Evolutionary conservation across 2,329 filamentous ascomycete species (phyloP).

Genomic region (Exophiala sideris): DNA sequence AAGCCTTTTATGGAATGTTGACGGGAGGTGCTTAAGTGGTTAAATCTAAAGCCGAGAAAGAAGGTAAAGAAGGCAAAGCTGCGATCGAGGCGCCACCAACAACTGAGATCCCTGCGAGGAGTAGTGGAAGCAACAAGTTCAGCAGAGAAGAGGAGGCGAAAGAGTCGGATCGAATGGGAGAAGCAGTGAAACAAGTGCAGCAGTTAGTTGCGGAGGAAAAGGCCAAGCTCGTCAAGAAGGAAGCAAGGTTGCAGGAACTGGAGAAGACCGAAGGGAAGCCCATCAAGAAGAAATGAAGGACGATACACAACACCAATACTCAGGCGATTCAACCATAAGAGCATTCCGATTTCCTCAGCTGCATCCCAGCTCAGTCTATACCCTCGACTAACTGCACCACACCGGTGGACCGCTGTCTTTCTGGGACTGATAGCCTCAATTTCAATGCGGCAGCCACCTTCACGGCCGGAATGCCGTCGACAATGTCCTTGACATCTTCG

Average conservation of each 20-base stretch:
- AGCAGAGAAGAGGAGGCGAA: slow-evolving; percentile 68
- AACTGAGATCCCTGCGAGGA: slow-evolving; percentile 69
- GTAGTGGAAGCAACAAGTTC: slow-evolving; percentile 66
- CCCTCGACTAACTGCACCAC: too few species aligned
- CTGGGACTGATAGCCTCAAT: too few species aligned
- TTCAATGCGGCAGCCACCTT: too few species aligned
- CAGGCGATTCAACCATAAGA: too few species aligned
- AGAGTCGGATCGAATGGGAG: slow-evolving; percentile 61
- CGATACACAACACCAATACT: too few species aligned
- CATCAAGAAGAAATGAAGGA: slow-evolving; percentile 27
- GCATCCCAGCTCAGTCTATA: too few species aligned
- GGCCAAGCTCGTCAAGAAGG: slow-evolving; percentile 57
- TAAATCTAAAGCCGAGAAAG: slow-evolving; percentile 49
- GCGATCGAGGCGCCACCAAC: slow-evolving; percentile 59
- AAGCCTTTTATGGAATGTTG: slow-evolving; percentile 83
- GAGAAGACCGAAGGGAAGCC: slow-evolving; percentile 41
- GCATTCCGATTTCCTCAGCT: too few species aligned
- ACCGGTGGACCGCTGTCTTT: too few species aligned
- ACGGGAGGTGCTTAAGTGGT: slow-evolving; percentile 64
- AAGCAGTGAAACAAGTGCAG: slow-evolving; percentile 58
- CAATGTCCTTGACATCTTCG: too few species aligned
- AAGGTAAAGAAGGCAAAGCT: slow-evolving; percentile 34
- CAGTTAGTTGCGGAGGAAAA: slow-evolving; percentile 64
- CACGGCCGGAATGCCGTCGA: too few species aligned
- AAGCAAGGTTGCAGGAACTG: slow-evolving; percentile 56